Conservation (phyloP, 2,329 filamentous ascomycete genomes). For the Fusarium robinianum region DNA sequence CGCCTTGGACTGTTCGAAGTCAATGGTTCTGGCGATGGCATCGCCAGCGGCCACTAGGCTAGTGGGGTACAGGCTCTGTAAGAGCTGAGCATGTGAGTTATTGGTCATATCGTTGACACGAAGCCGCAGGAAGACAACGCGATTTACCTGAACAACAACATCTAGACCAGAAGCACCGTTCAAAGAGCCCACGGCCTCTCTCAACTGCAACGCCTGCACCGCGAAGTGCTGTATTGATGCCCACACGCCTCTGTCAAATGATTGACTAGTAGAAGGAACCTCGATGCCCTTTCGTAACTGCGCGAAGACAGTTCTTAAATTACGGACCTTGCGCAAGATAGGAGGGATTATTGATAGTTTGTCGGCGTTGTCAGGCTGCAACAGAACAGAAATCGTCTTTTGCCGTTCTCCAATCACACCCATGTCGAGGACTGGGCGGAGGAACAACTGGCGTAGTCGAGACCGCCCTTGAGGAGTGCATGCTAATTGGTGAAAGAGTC, state of each 20-base stretch:
- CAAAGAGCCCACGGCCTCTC: slow-evolving; percentile 56
- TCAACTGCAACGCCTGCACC: slow-evolving; percentile 70
- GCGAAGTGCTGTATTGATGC: slow-evolving; percentile 72
- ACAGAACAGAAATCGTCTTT: slow-evolving; percentile 67
- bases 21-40: slow-evolving; percentile 73
- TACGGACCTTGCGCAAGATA: slow-evolving; percentile 72
- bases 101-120: not conserved
- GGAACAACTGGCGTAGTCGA: slow-evolving; percentile 76
- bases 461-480: slow-evolving; percentile 78
- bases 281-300: slow-evolving; percentile 80
- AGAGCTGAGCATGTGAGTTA: slow-evolving; percentile 49
- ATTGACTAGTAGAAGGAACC: slow-evolving; percentile 49
- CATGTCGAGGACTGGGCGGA: slow-evolving; percentile 75
- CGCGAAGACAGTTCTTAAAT: slow-evolving; percentile 70
- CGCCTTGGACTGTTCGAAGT: slow-evolving; percentile 76
- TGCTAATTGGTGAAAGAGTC: slow-evolving; percentile 75
- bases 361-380: slow-evolving; percentile 68
- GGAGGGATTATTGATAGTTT: slow-evolving; percentile 59
- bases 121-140: slow-evolving; percentile 33
- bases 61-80: slow-evolving; percentile 61
- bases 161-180: slow-evolving; percentile 20
- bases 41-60: slow-evolving; percentile 69
- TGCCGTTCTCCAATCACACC: slow-evolving; percentile 73
- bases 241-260: slow-evolving; percentile 73
- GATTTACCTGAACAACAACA: slow-evolving; percentile 48